phyloP scores from a whole-genome alignment of 768 basidiomycete genomes.

The Termitomyces sp. region DNA sequence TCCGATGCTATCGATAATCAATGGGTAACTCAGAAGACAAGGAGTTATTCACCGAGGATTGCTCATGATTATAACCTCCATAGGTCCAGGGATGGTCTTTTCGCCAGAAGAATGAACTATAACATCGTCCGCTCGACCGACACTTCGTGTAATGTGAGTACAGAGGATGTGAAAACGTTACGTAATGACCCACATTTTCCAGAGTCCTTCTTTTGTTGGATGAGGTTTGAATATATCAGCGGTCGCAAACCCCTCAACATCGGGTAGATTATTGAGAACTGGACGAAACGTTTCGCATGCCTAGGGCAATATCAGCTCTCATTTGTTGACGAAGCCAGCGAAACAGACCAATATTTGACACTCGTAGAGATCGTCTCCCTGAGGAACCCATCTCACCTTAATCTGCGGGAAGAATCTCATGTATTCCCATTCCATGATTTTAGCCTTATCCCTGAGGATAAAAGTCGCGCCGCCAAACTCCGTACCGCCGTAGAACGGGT shows the following conservation, averaged over 20 bases:
- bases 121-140: background rate
- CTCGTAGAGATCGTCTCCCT: background rate
- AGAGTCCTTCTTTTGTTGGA: background rate
- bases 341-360: background rate
- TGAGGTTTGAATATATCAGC: constrained; percentile 10
- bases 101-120: background rate
- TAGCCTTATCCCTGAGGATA: background rate
- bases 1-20: background rate
- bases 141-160: background rate
- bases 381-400: background rate
- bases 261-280: constrained; percentile 20
- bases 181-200: background rate
- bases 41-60: background rate
- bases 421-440: background rate
- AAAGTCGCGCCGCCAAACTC: background rate
- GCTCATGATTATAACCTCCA: background rate
- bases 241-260: constrained; percentile 33
- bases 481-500: background rate
- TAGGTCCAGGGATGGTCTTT: background rate
- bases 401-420: background rate
- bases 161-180: background rate
- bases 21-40: background rate
- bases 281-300: background rate
- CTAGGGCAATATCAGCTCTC: background rate
- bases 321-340: background rate